A percentile compares a stretch with the other conserved stretches of the same genome.
phyloP scores from a whole-genome alignment of 2,329 filamentous ascomycete species.

The Colletotrichum ledebouriae region DNA sequence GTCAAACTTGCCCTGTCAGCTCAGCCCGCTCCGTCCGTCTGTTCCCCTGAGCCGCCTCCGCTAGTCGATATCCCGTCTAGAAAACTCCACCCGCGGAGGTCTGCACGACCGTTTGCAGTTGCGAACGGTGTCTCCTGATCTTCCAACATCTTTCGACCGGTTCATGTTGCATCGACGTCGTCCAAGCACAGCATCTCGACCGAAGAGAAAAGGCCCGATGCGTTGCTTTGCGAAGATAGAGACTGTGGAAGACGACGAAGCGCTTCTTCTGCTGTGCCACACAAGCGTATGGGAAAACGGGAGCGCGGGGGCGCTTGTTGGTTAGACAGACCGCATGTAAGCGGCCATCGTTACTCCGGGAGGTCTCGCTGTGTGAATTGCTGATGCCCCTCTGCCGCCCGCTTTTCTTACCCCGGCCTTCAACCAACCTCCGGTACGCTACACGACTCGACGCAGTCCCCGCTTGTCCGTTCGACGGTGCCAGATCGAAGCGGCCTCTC shows the following conservation, averaged over 20 bases:
- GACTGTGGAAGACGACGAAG: background rate
- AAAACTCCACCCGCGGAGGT: conserved; percentile 8
- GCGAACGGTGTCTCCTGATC: background rate
- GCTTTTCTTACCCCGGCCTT: conserved; percentile 20
- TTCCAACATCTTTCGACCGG: background rate
- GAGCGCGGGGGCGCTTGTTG: conserved; percentile 14
- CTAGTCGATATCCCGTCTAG: conserved; percentile 27
- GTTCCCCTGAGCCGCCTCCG: conserved; percentile 7
- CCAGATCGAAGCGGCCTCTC: background rate
- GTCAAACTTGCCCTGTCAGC: conserved; percentile 10
- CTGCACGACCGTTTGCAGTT: conserved; percentile 6
- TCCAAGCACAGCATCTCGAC: conserved; percentile 7
- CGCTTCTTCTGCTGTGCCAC: conserved; percentile 19
- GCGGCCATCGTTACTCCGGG: background rate
- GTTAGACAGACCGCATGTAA: conserved; percentile 1
- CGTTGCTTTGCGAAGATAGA: background rate
- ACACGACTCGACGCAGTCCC: conserved; percentile 23
- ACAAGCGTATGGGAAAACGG: conserved; percentile 1
- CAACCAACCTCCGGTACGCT: conserved; percentile 8
- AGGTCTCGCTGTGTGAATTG: conserved; percentile 28
- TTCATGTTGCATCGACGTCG: background rate
- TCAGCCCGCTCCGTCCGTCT: conserved; percentile 5
- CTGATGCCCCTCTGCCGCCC: conserved; percentile 29
- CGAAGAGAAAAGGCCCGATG: conserved; percentile 10
- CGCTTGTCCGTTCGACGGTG: conserved; percentile 12